Evolutionary conservation across 148 eudicot species (phyloP), one percentile per base, ranked within the genome.

Genomic region (Hydrangea macrophylla): DNA sequence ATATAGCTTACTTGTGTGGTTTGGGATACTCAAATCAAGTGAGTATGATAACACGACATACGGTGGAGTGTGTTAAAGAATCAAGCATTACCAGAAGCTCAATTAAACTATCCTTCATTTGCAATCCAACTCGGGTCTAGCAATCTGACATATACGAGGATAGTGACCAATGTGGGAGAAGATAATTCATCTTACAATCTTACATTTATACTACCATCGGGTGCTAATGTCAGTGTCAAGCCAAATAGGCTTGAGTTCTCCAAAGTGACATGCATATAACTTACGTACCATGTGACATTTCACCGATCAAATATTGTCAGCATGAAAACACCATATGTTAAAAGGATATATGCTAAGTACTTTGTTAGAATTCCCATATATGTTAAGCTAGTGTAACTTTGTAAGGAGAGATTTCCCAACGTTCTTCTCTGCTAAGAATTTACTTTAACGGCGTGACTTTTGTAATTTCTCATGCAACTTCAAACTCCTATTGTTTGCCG

Each of bases 61-160:
- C 27, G 33, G 60, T 67, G 3, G 31, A 39, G 18, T 75, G 82
- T 70, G 25, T 62, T 9, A 39, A 5, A 12, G 56, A 9, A 26
- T 1, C 45, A 26, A 67, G 67, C 62, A 81, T 70, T 62, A n/a
- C 59, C 61, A 3, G 76, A 79, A 53, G 66, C 75, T 6, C 67
- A 81, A 42, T 76, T 77, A 9, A 81, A 81, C 70, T 80, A 80
- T 26, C 83, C 83, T 48, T 69, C 83, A 5, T 72, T 80, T 56
- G 53, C 78, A 32, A 44, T 79, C 32, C 17, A 0, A 7, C 51
- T 70, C 5, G 64, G 32, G n/a, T 6, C 59, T n/a, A 30, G 4
- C 0, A 0, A 39, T 20, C 62, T 58, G 13, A 33, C 74, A 44
- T 70, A 68, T 39, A 64, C 75, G 12, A 78, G 82, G 39, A 73